Evolutionary conservation across 169 alveolate species (phyloP).

Genomic region (Plasmodium relictum): DNA sequence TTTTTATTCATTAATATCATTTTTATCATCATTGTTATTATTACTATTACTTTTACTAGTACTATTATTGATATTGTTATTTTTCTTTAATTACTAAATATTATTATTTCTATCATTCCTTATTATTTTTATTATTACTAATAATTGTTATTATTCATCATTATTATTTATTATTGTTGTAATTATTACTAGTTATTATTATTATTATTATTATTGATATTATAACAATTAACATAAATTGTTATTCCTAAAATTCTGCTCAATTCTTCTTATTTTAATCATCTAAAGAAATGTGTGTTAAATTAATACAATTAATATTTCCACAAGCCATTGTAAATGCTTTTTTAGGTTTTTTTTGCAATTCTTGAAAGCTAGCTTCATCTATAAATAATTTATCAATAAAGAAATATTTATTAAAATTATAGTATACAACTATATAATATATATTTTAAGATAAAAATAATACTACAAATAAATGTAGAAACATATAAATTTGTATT

Average conservation of each 20-base stretch:
- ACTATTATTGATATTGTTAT: too few species aligned
- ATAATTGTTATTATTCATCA: background rate
- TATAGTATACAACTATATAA: background rate
- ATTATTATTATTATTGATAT: background rate
- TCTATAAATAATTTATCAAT: conserved; percentile 80
- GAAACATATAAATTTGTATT: background rate
- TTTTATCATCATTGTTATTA: too few species aligned
- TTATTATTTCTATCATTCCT: too few species aligned
- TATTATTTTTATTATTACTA: too few species aligned
- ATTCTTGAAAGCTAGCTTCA: conserved; percentile 91
- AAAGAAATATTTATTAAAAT: background rate
- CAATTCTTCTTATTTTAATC: conserved; percentile 63
- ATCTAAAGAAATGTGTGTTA: conserved; percentile 92
- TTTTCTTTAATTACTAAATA: too few species aligned
- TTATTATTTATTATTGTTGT: background rate
- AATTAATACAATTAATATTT: conserved; percentile 89
- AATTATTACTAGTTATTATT: background rate
- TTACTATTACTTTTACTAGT: too few species aligned
- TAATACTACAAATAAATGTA: background rate
- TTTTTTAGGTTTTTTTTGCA: conserved; percentile 88
- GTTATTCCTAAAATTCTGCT: too few species aligned
- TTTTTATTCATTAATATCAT: too few species aligned
- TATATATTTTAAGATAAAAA: background rate
- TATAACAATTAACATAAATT: too few species aligned
- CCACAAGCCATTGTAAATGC: conserved; percentile 94